Evolutionary conservation across 768 basidiomycete genomes (phyloP), one percentile per base, ranked within the genome.

Genomic region (Lactarius vividus): DNA sequence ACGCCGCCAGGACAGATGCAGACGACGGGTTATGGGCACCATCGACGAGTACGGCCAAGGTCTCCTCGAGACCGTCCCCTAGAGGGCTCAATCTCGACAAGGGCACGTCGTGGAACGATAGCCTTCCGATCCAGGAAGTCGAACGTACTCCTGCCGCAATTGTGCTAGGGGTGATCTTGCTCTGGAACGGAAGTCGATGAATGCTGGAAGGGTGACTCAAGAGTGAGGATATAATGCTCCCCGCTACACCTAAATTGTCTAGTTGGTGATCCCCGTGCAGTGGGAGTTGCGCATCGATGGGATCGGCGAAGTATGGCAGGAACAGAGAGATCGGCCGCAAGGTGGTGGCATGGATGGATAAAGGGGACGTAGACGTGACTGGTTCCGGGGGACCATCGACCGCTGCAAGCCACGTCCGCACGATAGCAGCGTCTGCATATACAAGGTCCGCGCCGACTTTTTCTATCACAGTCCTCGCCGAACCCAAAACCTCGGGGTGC

Each of bases 1-100:
- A 98, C 2, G 79, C 73, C 9, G 86, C 82, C 13, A 98, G 84
- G 0, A 84, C 84, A 33, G 75, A 69, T 0, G 94, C 83, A 0
- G 94, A 94, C 7, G 92, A 88, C 8, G 87, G 77, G 73, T 98
- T 99, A 75, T 98, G 97, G 0, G 97, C 96, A 3, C 97, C 97
- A 72, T 99, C 97, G 5, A 88, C 89, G 13, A 98, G 82, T 15
- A 96, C 70, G 26, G 75, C 76, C 9, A 83, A 68, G 20, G 67
- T 55, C 56, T 49, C 59, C 23, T 59, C 40, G 11, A 11, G 18
- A 11, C 58, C 56, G 33, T 62, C 39, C 11, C 57, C 9, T 37
- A 7, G 20, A 28, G 29, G n/a, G 39, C 39, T 44, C 31, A n/a
- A 61, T 40, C 28, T 70, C 31, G 64, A 60, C 69, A 61, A 65